Base-by-base conservation (phyloP, 176 grass and related monocot species). In the Neostapfia colusana region DNA sequence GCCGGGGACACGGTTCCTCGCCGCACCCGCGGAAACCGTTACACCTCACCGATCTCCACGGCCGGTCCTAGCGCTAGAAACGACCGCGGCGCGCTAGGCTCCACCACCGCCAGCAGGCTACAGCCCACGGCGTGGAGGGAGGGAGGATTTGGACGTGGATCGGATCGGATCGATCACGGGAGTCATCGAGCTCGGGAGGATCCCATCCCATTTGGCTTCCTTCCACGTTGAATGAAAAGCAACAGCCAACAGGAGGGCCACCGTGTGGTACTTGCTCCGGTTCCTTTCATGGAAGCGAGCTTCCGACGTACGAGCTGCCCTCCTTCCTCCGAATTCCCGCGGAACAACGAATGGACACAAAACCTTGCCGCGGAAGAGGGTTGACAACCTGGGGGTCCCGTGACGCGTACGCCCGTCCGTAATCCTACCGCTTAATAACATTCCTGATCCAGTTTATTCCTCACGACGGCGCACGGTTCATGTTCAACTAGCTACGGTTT, bases 181-280 rank as follows among this genome's bases (percentile, higher is more conserved):
- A 55, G 51, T 61, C 62, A 6, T 54, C 1, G 4, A 54, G 36
- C 10, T 17, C 1, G 85, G 72, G 18, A 1, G 86, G 78, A 79
- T 31, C 48, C 51, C 17, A 20, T 59, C 10, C 17, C 10, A 0
- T 36, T 54, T 27, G 54, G 14, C 55, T 69, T 75, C 81, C 55
- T 69, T 75, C 81, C 86, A 56, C 75, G 5, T 0, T 45, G 86
- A 75, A 64, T 46, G 86, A 79, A 64, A 88, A 75, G n/a, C n/a
- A n/a, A n/a, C n/a, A n/a, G n/a, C n/a, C 81, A 27, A 79, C 13
- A 38, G 2, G 54, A 35, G 18, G 14, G 34, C 1, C 62, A 44
- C 44, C 63, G 63, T 70, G 23, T 26, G 54, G 55, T 58, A 84
- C 73, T 73, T 73, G 54, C 21, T 36, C 34, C 34, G 12, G 20